Conservation (phyloP, 2,329 filamentous ascomycete genomes). For the Diaporthe eres region DNA sequence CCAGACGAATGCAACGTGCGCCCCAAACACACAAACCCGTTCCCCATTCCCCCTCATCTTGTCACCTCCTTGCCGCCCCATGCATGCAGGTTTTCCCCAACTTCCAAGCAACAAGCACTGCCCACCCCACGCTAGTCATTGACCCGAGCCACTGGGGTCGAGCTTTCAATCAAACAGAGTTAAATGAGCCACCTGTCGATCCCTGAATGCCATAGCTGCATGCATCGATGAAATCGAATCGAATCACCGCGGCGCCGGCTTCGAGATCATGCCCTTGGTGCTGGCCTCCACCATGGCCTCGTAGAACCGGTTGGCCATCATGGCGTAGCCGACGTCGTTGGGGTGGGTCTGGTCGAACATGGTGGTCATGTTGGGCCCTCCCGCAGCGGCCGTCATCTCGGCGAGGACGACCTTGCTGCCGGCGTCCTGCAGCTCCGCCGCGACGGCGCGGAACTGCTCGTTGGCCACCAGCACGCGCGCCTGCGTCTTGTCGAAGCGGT, state of each 20-base stretch:
- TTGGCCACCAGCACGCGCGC: constrained; percentile 53
- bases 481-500: constrained; percentile 42
- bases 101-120: background rate
- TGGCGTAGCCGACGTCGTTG: constrained; percentile 54
- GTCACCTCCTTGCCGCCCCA: background rate
- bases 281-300: constrained; percentile 48
- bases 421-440: constrained; percentile 45
- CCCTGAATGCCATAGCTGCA: background rate
- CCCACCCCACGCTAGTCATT: constrained; percentile 15
- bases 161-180: constrained; percentile 22
- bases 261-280: constrained; percentile 45
- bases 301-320: constrained; percentile 58
- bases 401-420: constrained; percentile 54
- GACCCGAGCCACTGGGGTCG: background rate
- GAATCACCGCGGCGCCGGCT: constrained; percentile 41
- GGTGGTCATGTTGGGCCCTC: constrained; percentile 49
- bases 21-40: background rate
- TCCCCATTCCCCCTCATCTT: background rate
- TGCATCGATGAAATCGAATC: background rate
- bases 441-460: constrained; percentile 50
- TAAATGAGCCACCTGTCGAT: constrained; percentile 20
- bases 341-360: constrained; percentile 58
- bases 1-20: constrained; percentile 28
- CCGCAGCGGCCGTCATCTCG: constrained; percentile 55
- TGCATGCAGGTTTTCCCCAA: background rate